phyloP scores from a whole-genome alignment of 352 stramenopile genomes.

The Phytophthora palmivora region DNA sequence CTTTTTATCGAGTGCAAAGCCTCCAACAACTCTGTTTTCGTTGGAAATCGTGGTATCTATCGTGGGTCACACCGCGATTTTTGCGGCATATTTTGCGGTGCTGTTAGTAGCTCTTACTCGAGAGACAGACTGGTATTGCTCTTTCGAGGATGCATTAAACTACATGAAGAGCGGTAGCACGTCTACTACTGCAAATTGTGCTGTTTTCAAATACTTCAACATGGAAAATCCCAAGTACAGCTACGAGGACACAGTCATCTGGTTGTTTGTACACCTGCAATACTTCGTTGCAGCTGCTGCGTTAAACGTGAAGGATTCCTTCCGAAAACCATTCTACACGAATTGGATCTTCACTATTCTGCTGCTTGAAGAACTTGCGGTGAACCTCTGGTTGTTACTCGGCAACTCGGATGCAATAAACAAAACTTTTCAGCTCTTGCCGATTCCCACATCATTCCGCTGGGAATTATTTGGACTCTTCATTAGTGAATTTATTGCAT shows the following conservation, averaged over 20 bases:
- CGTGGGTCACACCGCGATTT: slow-evolving; percentile 48
- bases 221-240: slow-evolving; percentile 29
- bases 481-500: slow-evolving; percentile 26
- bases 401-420: slow-evolving; percentile 36
- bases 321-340: slow-evolving; percentile 52
- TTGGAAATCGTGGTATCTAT: slow-evolving; percentile 52
- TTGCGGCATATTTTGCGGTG: slow-evolving; percentile 43
- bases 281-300: slow-evolving; percentile 50
- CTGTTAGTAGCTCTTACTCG: slow-evolving; percentile 32
- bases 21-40: slow-evolving; percentile 60
- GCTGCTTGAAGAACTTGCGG: slow-evolving; percentile 24
- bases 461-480: slow-evolving; percentile 48
- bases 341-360: slow-evolving; percentile 40
- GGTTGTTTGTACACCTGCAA: slow-evolving; percentile 56
- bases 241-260: slow-evolving; percentile 53
- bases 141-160: slow-evolving; percentile 28
- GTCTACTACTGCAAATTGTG: slow-evolving; percentile 22
- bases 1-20: slow-evolving; percentile 42
- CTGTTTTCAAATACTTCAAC: slow-evolving; percentile 33
- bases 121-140: slow-evolving; percentile 48
- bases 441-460: slow-evolving; percentile 40
- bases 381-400: slow-evolving; percentile 49
- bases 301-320: slow-evolving; percentile 61
- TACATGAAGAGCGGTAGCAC: slow-evolving; percentile 10
- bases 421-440: slow-evolving; percentile 42